These are phyloP conservation scores for Schoenoplectus tabernaemontani DNA, from an alignment of 202 grass and related monocot genomes.

Conservation along the genomic window DNA sequence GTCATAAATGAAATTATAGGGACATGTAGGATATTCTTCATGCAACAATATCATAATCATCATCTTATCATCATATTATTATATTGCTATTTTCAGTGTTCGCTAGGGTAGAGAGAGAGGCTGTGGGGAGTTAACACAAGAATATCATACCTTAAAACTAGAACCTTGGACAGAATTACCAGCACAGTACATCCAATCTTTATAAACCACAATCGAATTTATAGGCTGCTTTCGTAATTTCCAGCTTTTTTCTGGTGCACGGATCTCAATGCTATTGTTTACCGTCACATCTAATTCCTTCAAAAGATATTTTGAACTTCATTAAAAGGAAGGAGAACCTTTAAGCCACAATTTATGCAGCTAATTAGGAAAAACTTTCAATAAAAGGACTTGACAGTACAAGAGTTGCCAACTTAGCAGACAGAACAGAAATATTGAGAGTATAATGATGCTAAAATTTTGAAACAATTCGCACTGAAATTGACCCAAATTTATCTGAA, in stretches of 20 bases:
- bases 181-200: conserved; percentile 90
- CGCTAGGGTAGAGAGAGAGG: not conserved
- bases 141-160: conserved; percentile 58
- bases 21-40: not conserved
- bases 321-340: not conserved
- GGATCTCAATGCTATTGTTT: conserved; percentile 59
- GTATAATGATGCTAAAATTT: not conserved
- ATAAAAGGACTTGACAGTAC: not conserved
- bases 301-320: conserved; percentile 6
- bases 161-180: conserved; percentile 75
- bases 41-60: not conserved
- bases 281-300: conserved; percentile 67
- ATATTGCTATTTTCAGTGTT: not conserved
- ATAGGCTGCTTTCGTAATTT: conserved; percentile 53
- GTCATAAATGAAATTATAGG: not conserved
- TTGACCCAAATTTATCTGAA: not conserved
- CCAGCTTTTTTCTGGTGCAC: conserved; percentile 50
- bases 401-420: not conserved
- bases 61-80: not conserved
- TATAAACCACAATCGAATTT: conserved; percentile 66
- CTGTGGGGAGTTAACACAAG: not conserved
- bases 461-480: not conserved
- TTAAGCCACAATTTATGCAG: not conserved
- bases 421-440: not conserved
- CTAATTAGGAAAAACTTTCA: not conserved